These are phyloP conservation scores for Cryptosporidium meleagridis DNA, from an alignment of 169 alveolate species.

Conservation along the genomic window DNA sequence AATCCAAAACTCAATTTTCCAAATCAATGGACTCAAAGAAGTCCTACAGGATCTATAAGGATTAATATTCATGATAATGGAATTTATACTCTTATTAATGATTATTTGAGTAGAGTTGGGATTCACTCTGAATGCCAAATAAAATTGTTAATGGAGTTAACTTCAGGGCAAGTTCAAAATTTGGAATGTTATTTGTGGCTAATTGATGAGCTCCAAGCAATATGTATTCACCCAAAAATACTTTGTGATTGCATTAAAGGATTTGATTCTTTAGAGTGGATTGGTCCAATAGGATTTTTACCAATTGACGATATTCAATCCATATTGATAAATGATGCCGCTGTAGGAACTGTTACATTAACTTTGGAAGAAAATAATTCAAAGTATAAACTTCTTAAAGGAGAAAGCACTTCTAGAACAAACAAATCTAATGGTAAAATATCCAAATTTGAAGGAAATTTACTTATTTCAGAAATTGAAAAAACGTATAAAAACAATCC, in stretches of 20 bases:
- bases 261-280: slow-evolving; percentile 56
- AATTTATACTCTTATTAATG: slow-evolving; percentile 4
- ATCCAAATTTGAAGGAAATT: background rate
- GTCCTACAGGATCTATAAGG: slow-evolving; percentile 52
- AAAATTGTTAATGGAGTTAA: slow-evolving; percentile 19
- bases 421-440: background rate
- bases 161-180: slow-evolving; percentile 12
- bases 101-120: slow-evolving; percentile 45
- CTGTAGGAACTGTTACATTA: slow-evolving; percentile 30
- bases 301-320: slow-evolving; percentile 43
- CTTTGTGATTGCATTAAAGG: slow-evolving; percentile 48
- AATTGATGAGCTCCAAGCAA: slow-evolving; percentile 45
- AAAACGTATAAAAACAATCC: background rate
- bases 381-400: background rate
- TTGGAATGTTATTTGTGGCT: slow-evolving; percentile 65
- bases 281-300: slow-evolving; percentile 61
- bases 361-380: background rate
- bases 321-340: background rate
- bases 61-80: slow-evolving; percentile 39
- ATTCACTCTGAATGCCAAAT: slow-evolving; percentile 23
- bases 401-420: background rate
- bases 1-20: slow-evolving; percentile 34
- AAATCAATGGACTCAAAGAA: slow-evolving; percentile 57
- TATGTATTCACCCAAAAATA: slow-evolving; percentile 53
- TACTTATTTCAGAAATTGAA: background rate